Evolutionary conservation across 1,139 yeast species (phyloP), one percentile per base, ranked within the genome.

Genomic region (Pichia inconspicua): DNA sequence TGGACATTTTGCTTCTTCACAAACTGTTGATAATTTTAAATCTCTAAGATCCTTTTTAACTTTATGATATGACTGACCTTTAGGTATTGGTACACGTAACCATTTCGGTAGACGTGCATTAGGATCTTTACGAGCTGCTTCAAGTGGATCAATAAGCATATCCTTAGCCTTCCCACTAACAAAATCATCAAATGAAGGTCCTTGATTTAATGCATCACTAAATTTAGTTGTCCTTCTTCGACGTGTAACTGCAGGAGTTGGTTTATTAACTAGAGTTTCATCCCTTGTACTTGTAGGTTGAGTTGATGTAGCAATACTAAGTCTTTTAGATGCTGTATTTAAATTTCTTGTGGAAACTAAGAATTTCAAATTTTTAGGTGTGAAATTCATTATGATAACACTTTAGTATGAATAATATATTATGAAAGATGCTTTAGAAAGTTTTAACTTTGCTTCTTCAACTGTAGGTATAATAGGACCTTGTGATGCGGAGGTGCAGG

Each of bases 1-100:
- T 19, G 99, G 99, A 68, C 99, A 94, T 62, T 92, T 83, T 10
- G 98, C 98, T 63, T 92, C 98, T 66, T 92, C 97, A 69, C 99
- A 94, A 31, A 94, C 99, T 0, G 98, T 90, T 39, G 96, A 85
- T 48, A 94, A 72, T 55, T 88, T 88, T 53, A 94, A 71, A 53
- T 94, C 97, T 53, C 90, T 75, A 39, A 94, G 84, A 62, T 94
- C 99, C 42, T 81, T 77, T 63, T 90, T 89, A 57, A 94, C 74
- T 58, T 79, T 82, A 60, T 82, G 82, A 67, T 78, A 92, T 42
- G 85, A 82, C 55, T 80, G 75, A 43, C 98, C 98, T 68, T 86
- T 87, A 15, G 98, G 98, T 56, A 92, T 89, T 8, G 95, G 95
- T 4, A 92, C 96, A 65, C 87, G 89, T 49, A 94, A 74, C 99